These are phyloP conservation scores for Alternaria atra DNA, from an alignment of 2,329 filamentous ascomycete genomes.

Conservation along the genomic window DNA sequence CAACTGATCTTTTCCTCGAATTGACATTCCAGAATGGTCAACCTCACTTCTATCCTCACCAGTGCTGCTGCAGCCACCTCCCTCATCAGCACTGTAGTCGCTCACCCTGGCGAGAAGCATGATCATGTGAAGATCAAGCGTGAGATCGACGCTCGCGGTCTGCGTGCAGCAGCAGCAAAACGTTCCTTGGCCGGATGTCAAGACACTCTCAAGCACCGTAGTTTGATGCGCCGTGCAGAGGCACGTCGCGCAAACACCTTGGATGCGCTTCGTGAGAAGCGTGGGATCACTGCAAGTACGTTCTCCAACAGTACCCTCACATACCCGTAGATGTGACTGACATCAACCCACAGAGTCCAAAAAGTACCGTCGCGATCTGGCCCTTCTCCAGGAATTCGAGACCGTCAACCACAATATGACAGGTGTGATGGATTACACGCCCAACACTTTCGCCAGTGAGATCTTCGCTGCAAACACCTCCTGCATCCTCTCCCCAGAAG, in stretches of 20 bases:
- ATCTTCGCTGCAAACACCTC: constrained; percentile 37
- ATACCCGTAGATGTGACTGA: too few relatives aligned
- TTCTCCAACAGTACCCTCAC: background rate
- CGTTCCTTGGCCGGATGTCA: constrained; percentile 33
- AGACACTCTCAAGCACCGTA: constrained; percentile 26
- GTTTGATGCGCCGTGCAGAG: constrained; percentile 30
- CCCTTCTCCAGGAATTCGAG: constrained; percentile 41
- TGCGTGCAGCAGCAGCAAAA: constrained; percentile 27
- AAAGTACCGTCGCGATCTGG: constrained; percentile 40
- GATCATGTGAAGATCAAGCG: constrained; percentile 41
- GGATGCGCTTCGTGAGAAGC: constrained; percentile 34
- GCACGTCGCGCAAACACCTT: constrained; percentile 30
- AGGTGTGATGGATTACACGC: background rate
- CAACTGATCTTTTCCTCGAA: background rate
- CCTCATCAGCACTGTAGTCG: constrained; percentile 26
- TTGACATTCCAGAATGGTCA: background rate
- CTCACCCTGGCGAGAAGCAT: constrained; percentile 49
- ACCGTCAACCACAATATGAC: constrained; percentile 45
- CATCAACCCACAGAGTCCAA: constrained; percentile 14
- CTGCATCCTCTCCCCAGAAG: constrained; percentile 37
- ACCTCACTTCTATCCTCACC: constrained; percentile 6
- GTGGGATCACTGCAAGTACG: constrained; percentile 32
- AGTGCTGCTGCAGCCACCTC: constrained; percentile 27
- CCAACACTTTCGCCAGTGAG: constrained; percentile 17
- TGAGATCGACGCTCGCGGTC: constrained; percentile 39